phyloP scores from a whole-genome alignment of 1,284 basidiomycete genomes.

The Sanghuangporus baumii region DNA sequence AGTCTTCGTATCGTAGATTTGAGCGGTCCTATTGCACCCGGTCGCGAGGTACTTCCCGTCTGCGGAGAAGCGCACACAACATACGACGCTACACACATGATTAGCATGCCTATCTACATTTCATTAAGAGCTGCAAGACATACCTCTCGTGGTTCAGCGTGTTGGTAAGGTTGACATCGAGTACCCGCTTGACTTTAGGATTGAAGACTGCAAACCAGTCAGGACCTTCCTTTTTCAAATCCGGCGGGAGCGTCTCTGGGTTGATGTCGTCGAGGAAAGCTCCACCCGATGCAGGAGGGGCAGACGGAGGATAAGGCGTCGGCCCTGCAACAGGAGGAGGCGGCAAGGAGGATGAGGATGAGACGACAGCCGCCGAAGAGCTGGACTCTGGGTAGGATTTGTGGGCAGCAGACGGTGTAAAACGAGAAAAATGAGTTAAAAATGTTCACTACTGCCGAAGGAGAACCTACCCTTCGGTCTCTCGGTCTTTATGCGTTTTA shows the following conservation, averaged over 20 bases:
- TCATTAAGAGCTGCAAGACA: constrained; percentile 23
- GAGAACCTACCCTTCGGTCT: constrained; percentile 31
- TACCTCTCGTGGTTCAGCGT: constrained; percentile 92
- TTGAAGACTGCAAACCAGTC: constrained; percentile 98
- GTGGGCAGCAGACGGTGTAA: not conserved
- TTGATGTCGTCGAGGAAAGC: constrained; percentile 44
- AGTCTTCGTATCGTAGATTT: constrained; percentile 72
- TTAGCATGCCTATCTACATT: constrained; percentile 7
- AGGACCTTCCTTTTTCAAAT: constrained; percentile 72
- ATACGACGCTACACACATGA: constrained; percentile 53
- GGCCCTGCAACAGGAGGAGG: constrained; percentile 29
- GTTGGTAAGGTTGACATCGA: constrained; percentile 89
- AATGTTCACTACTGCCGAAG: not conserved
- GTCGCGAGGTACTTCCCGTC: constrained; percentile 77
- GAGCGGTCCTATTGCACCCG: constrained; percentile 72
- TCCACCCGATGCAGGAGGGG: constrained; percentile 22
- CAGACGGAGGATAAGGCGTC: constrained; percentile 28
- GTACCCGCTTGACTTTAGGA: constrained; percentile 71
- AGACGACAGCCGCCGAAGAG: constrained; percentile 20
- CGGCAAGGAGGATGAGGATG: constrained; percentile 23
- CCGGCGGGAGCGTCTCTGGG: constrained; percentile 40
- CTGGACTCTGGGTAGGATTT: constrained; percentile 14
- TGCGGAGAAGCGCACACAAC: constrained; percentile 79
- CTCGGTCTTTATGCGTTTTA: constrained; percentile 33
- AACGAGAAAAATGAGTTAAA: not conserved